These are phyloP conservation scores for Eucalyptus rudis DNA, from an alignment of 345 rosid genomes.

Conservation along the genomic window DNA sequence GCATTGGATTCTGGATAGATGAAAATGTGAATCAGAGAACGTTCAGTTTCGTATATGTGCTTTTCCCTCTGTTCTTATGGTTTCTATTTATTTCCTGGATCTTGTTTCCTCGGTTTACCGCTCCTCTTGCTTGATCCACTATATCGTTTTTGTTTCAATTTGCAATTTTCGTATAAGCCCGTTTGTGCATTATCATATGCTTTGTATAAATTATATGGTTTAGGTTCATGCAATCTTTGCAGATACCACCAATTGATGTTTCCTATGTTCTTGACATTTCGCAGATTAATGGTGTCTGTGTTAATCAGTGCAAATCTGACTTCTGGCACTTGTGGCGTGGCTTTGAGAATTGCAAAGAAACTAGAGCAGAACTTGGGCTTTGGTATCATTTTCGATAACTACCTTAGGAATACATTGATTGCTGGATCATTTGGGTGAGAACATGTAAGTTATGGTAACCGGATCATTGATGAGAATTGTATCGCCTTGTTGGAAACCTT, in stretches of 20 bases:
- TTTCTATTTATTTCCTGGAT: background rate
- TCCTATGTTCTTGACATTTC: background rate
- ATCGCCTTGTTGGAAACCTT: constrained; percentile 85
- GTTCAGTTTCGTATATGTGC: background rate
- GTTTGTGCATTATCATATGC: background rate
- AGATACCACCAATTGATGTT: background rate
- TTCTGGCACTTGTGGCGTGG: constrained; percentile 32
- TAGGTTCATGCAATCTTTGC: background rate
- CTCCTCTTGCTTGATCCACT: background rate
- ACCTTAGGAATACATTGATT: constrained; percentile 24
- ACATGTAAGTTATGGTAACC: constrained; percentile 83
- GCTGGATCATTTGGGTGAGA: constrained; percentile 54
- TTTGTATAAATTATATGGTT: background rate
- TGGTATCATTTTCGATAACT: constrained; percentile 5
- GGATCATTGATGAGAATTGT: constrained; percentile 51
- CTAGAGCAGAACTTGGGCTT: constrained; percentile 14
- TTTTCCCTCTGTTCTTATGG: background rate
- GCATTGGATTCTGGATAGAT: background rate
- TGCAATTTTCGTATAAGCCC: background rate
- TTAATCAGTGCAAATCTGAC: constrained; percentile 44
- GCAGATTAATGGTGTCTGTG: constrained; percentile 37
- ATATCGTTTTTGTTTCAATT: background rate
- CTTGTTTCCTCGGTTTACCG: background rate
- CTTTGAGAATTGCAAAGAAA: constrained; percentile 31
- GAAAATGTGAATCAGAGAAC: background rate